Base-by-base conservation (phyloP, 2,329 filamentous ascomycete genomes). In the Plectosphaerella plurivora region DNA sequence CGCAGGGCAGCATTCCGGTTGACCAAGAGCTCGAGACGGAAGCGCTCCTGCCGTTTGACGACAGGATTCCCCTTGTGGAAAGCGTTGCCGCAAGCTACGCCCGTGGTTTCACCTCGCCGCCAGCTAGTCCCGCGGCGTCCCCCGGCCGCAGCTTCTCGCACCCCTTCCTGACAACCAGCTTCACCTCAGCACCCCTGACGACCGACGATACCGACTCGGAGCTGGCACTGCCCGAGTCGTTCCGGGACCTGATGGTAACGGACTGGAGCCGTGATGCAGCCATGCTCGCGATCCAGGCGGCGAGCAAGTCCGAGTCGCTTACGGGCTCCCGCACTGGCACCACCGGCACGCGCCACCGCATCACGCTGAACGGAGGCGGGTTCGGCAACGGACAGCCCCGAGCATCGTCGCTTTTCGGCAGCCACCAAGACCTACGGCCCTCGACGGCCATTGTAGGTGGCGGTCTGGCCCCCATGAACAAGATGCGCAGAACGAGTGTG, bases 191-290 rank as follows among this genome's bases (percentile, higher is more conserved):
- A 8, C 41, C 41, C 6, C 41, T 44, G 41, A 44, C 41, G 41
- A 18, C 18, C 3, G 41, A 6, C 10, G 41, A 44, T n/a, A 44
- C 41, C 3, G 41, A 44, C 11, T 44, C 41, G 20, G 73, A 77
- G 36, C 68, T 71, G n/a, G 78, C 86, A 53, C 73, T 96, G 3
- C 88, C 91, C 0, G 67, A 73, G 15, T 77, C 75, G 25, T 82
- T 91, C 59, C 84, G 80, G 58, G 89, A 94, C 56, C 81, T 89
- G 59, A 89, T 97, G 81, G 73, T 91, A 53, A 75, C 81, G 18
- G 82, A 89, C 47, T 97, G 93, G 93, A 87, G 84, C 39, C 85
- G 86, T 63, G 91, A 96, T 20, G 71, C 76, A 14, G 88, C 88
- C 33, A 73, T 94, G 50, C 81, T 85, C 11, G 77, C 82, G 37